Conservation (phyloP, 2,329 filamentous ascomycete species). For the Paecilomyces variotii region DNA sequence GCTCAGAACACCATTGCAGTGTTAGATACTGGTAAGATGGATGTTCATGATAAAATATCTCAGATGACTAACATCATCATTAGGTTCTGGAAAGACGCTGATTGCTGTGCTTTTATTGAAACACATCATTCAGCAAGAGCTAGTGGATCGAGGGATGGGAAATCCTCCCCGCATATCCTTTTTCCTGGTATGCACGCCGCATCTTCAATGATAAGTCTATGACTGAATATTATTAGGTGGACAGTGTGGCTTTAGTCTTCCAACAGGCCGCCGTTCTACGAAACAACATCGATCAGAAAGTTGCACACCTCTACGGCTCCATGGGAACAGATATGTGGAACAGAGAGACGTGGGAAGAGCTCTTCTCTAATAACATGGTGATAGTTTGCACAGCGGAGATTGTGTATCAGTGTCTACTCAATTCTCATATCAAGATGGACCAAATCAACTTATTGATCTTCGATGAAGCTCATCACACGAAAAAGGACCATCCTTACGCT, state of each 20-base stretch:
- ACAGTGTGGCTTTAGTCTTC: constrained; percentile 81
- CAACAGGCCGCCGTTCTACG: constrained; percentile 80
- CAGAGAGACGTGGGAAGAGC: constrained; percentile 50
- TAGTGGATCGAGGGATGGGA: constrained; percentile 58
- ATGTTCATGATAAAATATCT: not conserved
- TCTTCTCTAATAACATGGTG: constrained; percentile 62
- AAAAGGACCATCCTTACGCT: constrained; percentile 87
- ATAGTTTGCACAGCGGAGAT: constrained; percentile 91
- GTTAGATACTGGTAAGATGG: constrained; percentile 65
- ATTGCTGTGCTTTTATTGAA: constrained; percentile 81
- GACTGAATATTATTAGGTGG: constrained; percentile 45
- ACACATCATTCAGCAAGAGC: constrained; percentile 67
- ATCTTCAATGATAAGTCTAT: not conserved
- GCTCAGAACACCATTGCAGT: constrained; percentile 83
- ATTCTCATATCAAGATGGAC: constrained; percentile 70
- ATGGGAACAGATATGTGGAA: constrained; percentile 56
- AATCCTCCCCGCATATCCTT: constrained; percentile 63
- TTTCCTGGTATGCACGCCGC: constrained; percentile 59
- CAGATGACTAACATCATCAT: not conserved
- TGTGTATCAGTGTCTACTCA: constrained; percentile 66
- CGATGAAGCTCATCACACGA: constrained; percentile 93
- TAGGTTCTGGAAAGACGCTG: constrained; percentile 88
- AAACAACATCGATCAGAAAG: constrained; percentile 68
- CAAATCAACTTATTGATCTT: constrained; percentile 88
- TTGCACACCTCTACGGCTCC: constrained; percentile 66